These are phyloP conservation scores for Tricholoma hemisulphureum DNA, from an alignment of 768 basidiomycete genomes.

Conservation along the genomic window DNA sequence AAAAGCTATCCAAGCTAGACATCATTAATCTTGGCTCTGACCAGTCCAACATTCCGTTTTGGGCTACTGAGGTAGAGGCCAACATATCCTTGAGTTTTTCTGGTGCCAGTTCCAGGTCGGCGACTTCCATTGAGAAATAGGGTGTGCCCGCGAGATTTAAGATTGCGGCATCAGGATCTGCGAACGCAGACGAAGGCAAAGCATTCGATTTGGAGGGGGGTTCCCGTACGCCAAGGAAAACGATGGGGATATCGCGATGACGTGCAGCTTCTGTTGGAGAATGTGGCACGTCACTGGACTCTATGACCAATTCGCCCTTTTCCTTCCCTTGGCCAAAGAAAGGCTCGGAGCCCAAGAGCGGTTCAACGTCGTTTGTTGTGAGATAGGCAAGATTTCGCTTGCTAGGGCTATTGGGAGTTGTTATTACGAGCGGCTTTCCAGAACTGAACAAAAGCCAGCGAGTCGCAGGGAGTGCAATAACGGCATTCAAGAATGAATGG, in stretches of 20 bases:
- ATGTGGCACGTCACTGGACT: constrained; percentile 29
- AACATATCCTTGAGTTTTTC: constrained; percentile 38
- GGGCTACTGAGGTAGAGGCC: constrained; percentile 37
- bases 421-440: constrained; percentile 63
- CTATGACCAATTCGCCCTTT: constrained; percentile 33
- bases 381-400: constrained; percentile 48
- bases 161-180: constrained; percentile 50
- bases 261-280: constrained; percentile 55
- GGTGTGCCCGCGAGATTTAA: constrained; percentile 74
- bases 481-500: constrained; percentile 70
- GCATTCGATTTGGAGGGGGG: constrained; percentile 43
- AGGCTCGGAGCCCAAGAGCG: constrained; percentile 64
- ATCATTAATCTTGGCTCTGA: constrained; percentile 62
- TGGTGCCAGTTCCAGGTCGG: constrained; percentile 39
- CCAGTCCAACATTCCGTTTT: constrained; percentile 52
- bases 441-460: constrained; percentile 78
- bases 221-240: constrained; percentile 83
- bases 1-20: constrained; percentile 56
- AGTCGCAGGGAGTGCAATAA: constrained; percentile 57
- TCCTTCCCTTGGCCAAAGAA: constrained; percentile 70
- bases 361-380: constrained; percentile 57
- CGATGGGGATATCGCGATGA: constrained; percentile 55
- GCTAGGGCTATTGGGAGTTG: constrained; percentile 32
- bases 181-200: constrained; percentile 66
- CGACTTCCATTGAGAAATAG: constrained; percentile 82